Evolutionary conservation across 2,329 filamentous ascomycete genomes (phyloP).

Genomic region (Ophiocordyceps robertsii): DNA sequence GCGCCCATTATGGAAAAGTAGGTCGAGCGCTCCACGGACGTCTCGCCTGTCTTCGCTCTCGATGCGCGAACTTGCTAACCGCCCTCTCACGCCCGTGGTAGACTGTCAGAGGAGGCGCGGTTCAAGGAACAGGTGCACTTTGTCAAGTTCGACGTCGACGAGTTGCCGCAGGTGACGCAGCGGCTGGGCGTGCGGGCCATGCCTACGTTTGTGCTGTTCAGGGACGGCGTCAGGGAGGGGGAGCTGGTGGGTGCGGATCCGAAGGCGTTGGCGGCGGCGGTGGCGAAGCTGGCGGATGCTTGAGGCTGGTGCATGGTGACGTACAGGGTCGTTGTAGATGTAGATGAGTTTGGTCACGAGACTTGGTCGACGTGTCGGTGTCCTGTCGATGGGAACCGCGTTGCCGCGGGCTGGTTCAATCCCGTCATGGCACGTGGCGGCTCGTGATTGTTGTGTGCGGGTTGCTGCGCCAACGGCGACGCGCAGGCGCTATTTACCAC

Average conservation of each 20-base stretch:
- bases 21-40: background rate
- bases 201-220: conserved; percentile 82
- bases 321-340: too few species aligned
- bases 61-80: too few species aligned
- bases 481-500: background rate
- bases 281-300: conserved; percentile 4
- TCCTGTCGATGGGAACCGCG: too few species aligned
- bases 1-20: conserved; percentile 48
- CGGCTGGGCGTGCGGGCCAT: conserved; percentile 76
- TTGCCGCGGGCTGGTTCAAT: too few species aligned
- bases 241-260: conserved; percentile 74
- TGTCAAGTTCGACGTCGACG: conserved; percentile 83
- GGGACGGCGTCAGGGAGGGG: conserved; percentile 55
- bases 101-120: conserved; percentile 22
- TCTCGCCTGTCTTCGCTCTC: too few species aligned
- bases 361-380: too few species aligned
- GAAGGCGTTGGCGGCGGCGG: conserved; percentile 32
- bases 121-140: conserved; percentile 53
- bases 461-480: background rate
- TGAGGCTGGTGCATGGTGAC: too few species aligned
- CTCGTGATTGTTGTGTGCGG: background rate
- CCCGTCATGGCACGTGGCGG: too few species aligned
- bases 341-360: too few species aligned
- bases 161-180: conserved; percentile 58
- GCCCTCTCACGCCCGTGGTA: conserved; percentile 3